phyloP scores from a whole-genome alignment of 371 early-diverging fungal species.

The Blakeslea trispora region DNA sequence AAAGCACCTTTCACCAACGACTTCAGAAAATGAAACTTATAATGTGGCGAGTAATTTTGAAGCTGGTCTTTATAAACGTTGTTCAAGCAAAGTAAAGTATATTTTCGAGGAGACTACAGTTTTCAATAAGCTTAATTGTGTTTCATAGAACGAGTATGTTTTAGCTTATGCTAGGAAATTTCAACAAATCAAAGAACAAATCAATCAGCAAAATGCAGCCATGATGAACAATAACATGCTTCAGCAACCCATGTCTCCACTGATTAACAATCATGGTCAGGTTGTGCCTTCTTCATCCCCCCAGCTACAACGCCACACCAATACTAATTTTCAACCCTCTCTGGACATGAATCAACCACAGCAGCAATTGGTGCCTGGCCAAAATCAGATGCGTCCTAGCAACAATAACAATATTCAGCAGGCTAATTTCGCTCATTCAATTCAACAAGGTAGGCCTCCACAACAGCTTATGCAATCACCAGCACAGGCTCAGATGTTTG shows the following conservation, averaged over 20 bases:
- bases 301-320: conserved; percentile 28
- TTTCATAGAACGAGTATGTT: conserved; percentile 43
- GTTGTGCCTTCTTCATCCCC: conserved; percentile 52
- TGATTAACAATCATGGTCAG: conserved; percentile 17
- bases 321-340: conserved; percentile 22
- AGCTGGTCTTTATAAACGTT: conserved; percentile 34
- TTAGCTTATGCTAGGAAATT: conserved; percentile 38
- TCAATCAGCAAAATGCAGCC: conserved; percentile 20
- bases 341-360: conserved; percentile 25
- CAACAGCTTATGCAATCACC: conserved; percentile 21
- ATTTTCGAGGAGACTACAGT: not conserved
- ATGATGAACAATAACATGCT: conserved; percentile 12
- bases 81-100: conserved; percentile 44
- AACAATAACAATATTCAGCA: no score
- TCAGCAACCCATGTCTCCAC: conserved; percentile 38
- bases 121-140: no score
- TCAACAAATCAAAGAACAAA: conserved; percentile 33
- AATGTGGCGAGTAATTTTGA: conserved; percentile 47
- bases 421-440: conserved; percentile 10
- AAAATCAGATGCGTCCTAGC: conserved; percentile 31
- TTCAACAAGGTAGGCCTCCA: conserved; percentile 33
- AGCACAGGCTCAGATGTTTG: conserved; percentile 31
- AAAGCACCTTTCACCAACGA: conserved; percentile 36
- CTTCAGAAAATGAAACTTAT: conserved; percentile 41
- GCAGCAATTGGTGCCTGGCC: conserved; percentile 12